Percentiles rank a stretch among this genome's conserved stretches.
phyloP scores from a whole-genome alignment of 2,329 filamentous ascomycete species.

The Xylariaceae sp. region DNA sequence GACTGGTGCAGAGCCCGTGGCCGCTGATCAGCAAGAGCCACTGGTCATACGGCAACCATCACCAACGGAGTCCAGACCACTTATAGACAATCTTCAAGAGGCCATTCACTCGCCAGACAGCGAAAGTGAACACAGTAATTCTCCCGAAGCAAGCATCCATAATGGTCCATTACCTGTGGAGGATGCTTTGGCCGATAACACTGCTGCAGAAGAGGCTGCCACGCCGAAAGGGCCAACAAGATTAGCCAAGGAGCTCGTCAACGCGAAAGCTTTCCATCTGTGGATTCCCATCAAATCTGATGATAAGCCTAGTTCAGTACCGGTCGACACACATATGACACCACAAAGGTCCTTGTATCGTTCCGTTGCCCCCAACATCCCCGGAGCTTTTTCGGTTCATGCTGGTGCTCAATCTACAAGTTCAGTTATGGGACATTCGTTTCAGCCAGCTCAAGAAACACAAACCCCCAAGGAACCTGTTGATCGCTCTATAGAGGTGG shows the following conservation, averaged over 20 bases:
- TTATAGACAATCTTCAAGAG: constrained; percentile 22
- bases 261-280: constrained; percentile 47
- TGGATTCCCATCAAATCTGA: constrained; percentile 51
- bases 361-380: constrained; percentile 49
- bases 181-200: constrained; percentile 9
- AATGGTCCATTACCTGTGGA: not conserved
- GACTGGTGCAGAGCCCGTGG: not conserved
- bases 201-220: constrained; percentile 36
- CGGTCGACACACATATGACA: not conserved
- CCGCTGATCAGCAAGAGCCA: not conserved
- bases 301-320: constrained; percentile 35
- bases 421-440: constrained; percentile 16
- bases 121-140: constrained; percentile 7
- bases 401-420: constrained; percentile 22
- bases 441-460: constrained; percentile 8
- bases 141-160: not conserved
- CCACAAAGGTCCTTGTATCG: constrained; percentile 13
- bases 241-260: constrained; percentile 53
- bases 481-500: constrained; percentile 44
- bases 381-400: constrained; percentile 58
- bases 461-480: constrained; percentile 4
- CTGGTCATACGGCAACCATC: not conserved
- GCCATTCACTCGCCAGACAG: constrained; percentile 15
- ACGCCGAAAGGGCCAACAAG: constrained; percentile 52
- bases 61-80: not conserved